phyloP scores from a whole-genome alignment of 345 rosid species.

The Brassica nigra region DNA sequence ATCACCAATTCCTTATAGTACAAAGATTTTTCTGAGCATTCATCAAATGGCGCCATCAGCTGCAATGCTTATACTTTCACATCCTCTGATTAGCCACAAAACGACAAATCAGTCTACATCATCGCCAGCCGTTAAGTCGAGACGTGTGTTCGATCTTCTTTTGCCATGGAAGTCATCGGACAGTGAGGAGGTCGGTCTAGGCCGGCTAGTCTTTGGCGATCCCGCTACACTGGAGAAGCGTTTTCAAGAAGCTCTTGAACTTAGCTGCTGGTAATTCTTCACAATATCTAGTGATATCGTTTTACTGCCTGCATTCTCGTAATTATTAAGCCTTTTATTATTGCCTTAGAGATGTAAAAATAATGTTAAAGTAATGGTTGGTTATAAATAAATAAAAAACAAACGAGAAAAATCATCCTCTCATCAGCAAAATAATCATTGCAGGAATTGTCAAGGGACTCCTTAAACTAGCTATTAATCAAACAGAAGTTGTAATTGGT shows the following conservation, averaged over 20 bases:
- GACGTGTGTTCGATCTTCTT: background rate
- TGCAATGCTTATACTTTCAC: conserved; percentile 62
- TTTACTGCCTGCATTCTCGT: background rate
- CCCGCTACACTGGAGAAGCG: conserved; percentile 41
- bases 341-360: background rate
- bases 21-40: background rate
- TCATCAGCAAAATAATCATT: no score
- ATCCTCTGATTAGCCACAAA: conserved; percentile 28
- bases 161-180: conserved; percentile 7
- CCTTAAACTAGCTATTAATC: no score
- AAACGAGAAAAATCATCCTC: no score
- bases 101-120: conserved; percentile 18
- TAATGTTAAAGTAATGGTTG: no score
- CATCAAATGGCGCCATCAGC: conserved; percentile 65
- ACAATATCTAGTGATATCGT: background rate
- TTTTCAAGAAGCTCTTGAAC: conserved; percentile 51
- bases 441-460: no score
- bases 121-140: background rate
- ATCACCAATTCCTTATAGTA: background rate
- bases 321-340: background rate
- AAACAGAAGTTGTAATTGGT: no score
- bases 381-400: no score
- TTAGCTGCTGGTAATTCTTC: conserved; percentile 43
- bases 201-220: conserved; percentile 26
- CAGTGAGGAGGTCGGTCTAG: conserved; percentile 18